phyloP scores from a whole-genome alignment of 2,329 filamentous ascomycete genomes.

The Xylaria sp. region DNA sequence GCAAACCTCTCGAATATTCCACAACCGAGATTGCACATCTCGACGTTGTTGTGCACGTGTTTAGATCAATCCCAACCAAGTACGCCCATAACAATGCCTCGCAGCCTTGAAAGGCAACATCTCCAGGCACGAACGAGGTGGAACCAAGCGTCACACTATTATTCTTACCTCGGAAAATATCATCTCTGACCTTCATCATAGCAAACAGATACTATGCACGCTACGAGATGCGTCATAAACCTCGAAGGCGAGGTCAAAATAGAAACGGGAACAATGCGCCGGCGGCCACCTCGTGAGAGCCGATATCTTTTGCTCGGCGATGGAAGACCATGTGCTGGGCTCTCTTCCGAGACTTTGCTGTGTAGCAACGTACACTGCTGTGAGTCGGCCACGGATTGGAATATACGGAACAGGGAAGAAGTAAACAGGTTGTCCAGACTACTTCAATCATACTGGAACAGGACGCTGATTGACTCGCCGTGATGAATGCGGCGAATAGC shows the following conservation, averaged over 20 bases:
- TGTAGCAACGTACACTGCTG: conserved; percentile 5
- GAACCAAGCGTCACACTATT: conserved; percentile 26
- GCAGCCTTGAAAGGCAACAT: conserved; percentile 36
- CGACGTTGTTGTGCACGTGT: conserved; percentile 38
- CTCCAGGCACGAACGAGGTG: conserved; percentile 29
- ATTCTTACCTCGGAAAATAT: conserved; percentile 36
- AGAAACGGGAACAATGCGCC: conserved; percentile 26
- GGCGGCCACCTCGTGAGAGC: conserved; percentile 14
- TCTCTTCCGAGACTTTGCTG: conserved; percentile 6
- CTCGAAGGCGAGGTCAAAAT: conserved; percentile 26
- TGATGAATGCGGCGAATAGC: conserved; percentile 96
- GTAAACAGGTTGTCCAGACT: background rate
- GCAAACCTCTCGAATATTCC: conserved; percentile 45
- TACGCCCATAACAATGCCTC: conserved; percentile 38
- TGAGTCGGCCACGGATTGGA: conserved; percentile 13
- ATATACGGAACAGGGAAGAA: background rate
- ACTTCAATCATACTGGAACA: conserved; percentile 83
- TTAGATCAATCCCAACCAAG: conserved; percentile 42
- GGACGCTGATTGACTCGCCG: conserved; percentile 94
- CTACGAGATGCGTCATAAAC: conserved; percentile 25
- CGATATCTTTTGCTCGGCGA: conserved; percentile 17
- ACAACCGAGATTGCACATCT: conserved; percentile 41
- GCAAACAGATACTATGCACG: conserved; percentile 11
- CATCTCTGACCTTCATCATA: conserved; percentile 27
- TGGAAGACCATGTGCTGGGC: conserved; percentile 11